Conservation (phyloP, 768 basidiomycete species). For the Tephrocybe sp. region DNA sequence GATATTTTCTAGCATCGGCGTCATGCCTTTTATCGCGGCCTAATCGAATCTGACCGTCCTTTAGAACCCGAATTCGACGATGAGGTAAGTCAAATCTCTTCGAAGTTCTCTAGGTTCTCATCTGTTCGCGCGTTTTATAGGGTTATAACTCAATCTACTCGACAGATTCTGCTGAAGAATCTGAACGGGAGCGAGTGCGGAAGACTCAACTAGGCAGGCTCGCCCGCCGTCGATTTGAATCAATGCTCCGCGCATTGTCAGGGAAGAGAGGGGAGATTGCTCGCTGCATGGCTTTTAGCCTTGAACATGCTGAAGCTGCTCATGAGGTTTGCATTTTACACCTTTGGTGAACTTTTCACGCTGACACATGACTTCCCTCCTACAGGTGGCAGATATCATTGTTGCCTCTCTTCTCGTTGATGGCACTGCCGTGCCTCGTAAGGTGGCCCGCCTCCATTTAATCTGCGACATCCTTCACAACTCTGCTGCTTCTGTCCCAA, state of each 20-base stretch:
- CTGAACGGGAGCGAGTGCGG: slow-evolving; percentile 77
- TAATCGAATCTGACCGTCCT: slow-evolving; percentile 54
- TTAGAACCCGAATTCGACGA: slow-evolving; percentile 77
- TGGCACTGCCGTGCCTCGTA: slow-evolving; percentile 94
- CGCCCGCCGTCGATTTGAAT: slow-evolving; percentile 83
- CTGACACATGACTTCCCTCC: neutral
- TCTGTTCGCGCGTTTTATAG: slow-evolving; percentile 32
- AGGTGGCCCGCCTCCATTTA: slow-evolving; percentile 90
- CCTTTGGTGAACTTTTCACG: neutral
- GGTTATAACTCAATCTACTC: slow-evolving; percentile 88
- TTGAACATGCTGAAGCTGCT: slow-evolving; percentile 95
- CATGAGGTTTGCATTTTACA: slow-evolving; percentile 62
- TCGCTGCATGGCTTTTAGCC: slow-evolving; percentile 93
- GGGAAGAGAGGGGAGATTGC: slow-evolving; percentile 90
- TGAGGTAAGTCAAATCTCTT: slow-evolving; percentile 44
- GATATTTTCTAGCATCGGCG: slow-evolving; percentile 55
- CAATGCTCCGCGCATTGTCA: slow-evolving; percentile 82
- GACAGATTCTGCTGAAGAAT: slow-evolving; percentile 92
- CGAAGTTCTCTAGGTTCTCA: neutral
- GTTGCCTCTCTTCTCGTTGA: slow-evolving; percentile 86
- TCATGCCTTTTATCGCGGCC: slow-evolving; percentile 66
- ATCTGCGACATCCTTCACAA: slow-evolving; percentile 99
- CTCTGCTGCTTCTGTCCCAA: slow-evolving; percentile 88
- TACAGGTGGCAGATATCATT: slow-evolving; percentile 88
- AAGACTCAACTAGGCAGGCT: slow-evolving; percentile 78